A percentile compares a stretch with the other conserved stretches of the same genome.
Evolutionary conservation across 306 rosid species (phyloP).

Genomic region (Malus orientalis): DNA sequence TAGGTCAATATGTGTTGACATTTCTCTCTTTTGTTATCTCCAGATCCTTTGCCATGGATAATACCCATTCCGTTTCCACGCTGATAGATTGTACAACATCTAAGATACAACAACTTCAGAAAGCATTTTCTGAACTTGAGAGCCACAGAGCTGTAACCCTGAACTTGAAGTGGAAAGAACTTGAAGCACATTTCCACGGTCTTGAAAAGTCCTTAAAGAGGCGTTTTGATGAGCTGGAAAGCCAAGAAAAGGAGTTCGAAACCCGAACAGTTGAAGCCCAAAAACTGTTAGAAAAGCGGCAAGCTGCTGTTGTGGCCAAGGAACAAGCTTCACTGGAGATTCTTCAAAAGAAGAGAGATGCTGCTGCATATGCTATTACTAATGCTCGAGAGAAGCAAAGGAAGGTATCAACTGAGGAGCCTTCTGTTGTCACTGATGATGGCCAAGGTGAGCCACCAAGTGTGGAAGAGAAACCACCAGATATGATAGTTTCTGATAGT

Average conservation of each 20-base stretch:
- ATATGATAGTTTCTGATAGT: constrained; percentile 41
- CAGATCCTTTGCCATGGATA: constrained; percentile 78
- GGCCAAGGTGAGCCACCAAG: constrained; percentile 27
- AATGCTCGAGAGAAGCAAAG: constrained; percentile 68
- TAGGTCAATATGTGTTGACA: not conserved
- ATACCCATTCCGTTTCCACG: constrained; percentile 54
- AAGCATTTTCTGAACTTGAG: constrained; percentile 98
- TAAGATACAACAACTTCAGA: constrained; percentile 93
- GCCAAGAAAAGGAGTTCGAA: constrained; percentile 85
- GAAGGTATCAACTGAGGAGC: constrained; percentile 52
- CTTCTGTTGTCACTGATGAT: constrained; percentile 31
- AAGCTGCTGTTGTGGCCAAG: constrained; percentile 66
- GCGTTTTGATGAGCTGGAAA: constrained; percentile 94
- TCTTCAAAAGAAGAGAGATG: constrained; percentile 86
- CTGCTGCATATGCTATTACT: constrained; percentile 62
- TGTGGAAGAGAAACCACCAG: constrained; percentile 54
- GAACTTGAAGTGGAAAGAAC: constrained; percentile 94
- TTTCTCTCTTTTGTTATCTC: constrained; percentile 6
- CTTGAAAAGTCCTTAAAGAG: constrained; percentile 96
- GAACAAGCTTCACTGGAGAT: constrained; percentile 65
- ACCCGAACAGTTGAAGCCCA: constrained; percentile 61
- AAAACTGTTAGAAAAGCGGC: constrained; percentile 57
- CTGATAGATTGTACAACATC: constrained; percentile 79
- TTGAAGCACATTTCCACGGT: constrained; percentile 93
- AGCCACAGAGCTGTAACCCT: constrained; percentile 82